Conservation (phyloP, 2,329 filamentous ascomycete genomes). For the Colletotrichum lini region DNA sequence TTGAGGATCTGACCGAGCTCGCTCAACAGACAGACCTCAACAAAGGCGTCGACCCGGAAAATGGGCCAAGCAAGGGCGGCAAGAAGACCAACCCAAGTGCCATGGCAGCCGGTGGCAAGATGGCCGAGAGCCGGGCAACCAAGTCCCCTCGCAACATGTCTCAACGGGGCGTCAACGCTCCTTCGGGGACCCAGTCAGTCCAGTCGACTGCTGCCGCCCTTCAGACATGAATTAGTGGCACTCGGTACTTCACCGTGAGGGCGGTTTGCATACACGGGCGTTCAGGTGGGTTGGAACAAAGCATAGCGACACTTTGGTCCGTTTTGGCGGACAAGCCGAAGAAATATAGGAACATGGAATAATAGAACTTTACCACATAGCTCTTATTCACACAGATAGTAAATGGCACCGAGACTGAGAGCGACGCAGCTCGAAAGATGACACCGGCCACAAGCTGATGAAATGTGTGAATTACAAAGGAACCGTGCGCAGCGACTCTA, state of each 20-base stretch:
- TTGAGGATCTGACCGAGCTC: constrained; percentile 73
- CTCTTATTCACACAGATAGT: not conserved
- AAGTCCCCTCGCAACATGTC: constrained; percentile 48
- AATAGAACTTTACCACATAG: constrained; percentile 16
- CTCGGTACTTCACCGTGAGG: not conserved
- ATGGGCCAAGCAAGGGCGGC: constrained; percentile 51
- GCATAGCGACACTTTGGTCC: constrained; percentile 35
- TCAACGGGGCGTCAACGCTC: constrained; percentile 48
- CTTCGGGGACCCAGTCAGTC: constrained; percentile 15
- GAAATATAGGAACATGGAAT: not conserved
- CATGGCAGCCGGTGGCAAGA: constrained; percentile 64
- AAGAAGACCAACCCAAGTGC: constrained; percentile 56
- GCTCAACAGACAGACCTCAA: constrained; percentile 77
- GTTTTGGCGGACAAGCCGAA: constrained; percentile 15
- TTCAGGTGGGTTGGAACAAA: constrained; percentile 26
- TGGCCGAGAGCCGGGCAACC: constrained; percentile 50
- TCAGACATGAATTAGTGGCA: constrained; percentile 21
- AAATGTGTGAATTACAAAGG: constrained; percentile 42
- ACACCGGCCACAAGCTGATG: constrained; percentile 14
- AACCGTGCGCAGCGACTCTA: constrained; percentile 41
- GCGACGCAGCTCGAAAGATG: not conserved
- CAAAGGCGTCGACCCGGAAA: constrained; percentile 71
- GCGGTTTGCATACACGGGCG: constrained; percentile 37
- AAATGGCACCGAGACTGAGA: not conserved
- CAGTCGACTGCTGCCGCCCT: constrained; percentile 43